phyloP scores from a whole-genome alignment of 202 grass and related monocot species.

The Sporobolus alterniflorus region DNA sequence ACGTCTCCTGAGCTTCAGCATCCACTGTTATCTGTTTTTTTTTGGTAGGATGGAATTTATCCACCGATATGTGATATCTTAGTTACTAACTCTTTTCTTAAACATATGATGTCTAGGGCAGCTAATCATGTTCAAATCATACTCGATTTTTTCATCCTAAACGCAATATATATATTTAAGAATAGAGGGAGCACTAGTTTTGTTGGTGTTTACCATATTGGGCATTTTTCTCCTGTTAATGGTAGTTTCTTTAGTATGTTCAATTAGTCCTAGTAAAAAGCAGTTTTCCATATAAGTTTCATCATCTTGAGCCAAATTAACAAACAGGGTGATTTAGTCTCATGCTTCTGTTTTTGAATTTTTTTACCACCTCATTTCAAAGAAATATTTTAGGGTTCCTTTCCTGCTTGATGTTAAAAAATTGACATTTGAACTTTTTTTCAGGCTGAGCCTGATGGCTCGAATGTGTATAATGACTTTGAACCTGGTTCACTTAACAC shows the following conservation, averaged over 20 bases:
- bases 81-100: not conserved
- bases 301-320: slow-evolving; percentile 19
- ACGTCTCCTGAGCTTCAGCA: not conserved
- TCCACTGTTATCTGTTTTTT: not conserved
- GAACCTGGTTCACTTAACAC: slow-evolving; percentile 87
- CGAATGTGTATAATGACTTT: slow-evolving; percentile 88
- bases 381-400: not conserved
- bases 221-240: not conserved
- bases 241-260: not conserved
- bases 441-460: slow-evolving; percentile 85
- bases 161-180: not conserved
- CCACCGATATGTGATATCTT: not conserved
- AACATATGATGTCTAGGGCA: not conserved
- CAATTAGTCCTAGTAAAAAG: not conserved
- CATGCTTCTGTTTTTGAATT: not conserved
- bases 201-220: slow-evolving; percentile 2
- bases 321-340: not conserved
- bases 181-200: not conserved
- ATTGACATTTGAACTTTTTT: slow-evolving; percentile 12
- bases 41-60: not conserved
- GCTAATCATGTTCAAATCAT: not conserved
- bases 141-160: not conserved
- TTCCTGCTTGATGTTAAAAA: slow-evolving; percentile 28
- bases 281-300: slow-evolving; percentile 5
- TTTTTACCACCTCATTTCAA: not conserved